Conservation (phyloP, 495 filamentous ascomycete genomes). For the Penicillium ochrochloron region DNA sequence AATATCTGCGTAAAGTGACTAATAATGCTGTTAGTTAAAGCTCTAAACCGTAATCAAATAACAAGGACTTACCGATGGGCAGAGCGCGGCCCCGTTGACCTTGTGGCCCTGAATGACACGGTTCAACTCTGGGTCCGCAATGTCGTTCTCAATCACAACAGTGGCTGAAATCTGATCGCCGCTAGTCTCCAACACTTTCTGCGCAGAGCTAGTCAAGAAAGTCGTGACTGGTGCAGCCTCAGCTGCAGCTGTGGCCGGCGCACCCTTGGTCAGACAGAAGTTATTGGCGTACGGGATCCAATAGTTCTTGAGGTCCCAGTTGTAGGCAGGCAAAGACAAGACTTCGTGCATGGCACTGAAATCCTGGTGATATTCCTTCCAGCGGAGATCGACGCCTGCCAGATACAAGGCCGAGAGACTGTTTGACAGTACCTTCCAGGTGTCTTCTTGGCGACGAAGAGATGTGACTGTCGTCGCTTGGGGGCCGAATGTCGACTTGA, state of each 20-base stretch:
- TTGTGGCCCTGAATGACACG: constrained; percentile 70
- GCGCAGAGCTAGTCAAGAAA: constrained; percentile 48
- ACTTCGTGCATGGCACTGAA: constrained; percentile 64
- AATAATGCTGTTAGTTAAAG: neutral
- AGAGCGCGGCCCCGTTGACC: constrained; percentile 67
- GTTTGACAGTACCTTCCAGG: constrained; percentile 66
- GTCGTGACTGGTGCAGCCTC: constrained; percentile 40
- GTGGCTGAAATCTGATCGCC: constrained; percentile 57
- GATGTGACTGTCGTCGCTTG: constrained; percentile 63
- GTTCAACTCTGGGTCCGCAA: constrained; percentile 62
- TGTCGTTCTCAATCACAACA: constrained; percentile 69
- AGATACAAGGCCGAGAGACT: constrained; percentile 66
- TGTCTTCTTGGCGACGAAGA: constrained; percentile 57
- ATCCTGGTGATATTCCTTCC: constrained; percentile 79
- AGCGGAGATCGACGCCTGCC: constrained; percentile 69
- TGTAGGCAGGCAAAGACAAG: constrained; percentile 72
- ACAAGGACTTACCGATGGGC: constrained; percentile 51
- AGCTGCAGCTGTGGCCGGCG: constrained; percentile 31
- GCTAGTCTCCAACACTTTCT: constrained; percentile 59
- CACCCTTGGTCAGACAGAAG: constrained; percentile 54
- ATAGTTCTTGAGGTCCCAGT: constrained; percentile 80
- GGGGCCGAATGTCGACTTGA: constrained; percentile 67
- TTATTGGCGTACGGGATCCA: constrained; percentile 78
- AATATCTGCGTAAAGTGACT: constrained; percentile 77
- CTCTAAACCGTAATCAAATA: neutral